Percentiles rank a stretch among this genome's conserved stretches.
phyloP scores from a whole-genome alignment of 2,329 filamentous ascomycete genomes.

The Epichloe bromicola region DNA sequence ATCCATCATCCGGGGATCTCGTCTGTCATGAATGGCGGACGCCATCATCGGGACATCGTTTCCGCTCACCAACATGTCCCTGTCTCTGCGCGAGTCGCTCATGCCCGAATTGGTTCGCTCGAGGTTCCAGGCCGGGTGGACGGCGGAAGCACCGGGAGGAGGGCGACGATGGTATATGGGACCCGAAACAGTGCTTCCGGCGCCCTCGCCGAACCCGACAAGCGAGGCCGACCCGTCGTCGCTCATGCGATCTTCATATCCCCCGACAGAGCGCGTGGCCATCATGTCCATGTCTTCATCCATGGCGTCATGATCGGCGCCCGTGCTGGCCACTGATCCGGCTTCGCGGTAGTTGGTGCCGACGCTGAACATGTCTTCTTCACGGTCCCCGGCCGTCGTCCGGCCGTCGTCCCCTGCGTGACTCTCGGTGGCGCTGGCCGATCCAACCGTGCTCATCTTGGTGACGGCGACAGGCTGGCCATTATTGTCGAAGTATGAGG shows the following conservation, averaged over 20 bases:
- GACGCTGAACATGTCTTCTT: conserved; percentile 61
- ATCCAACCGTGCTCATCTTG: conserved; percentile 83
- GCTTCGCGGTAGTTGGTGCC: conserved; percentile 47
- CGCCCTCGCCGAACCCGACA: conserved; percentile 87
- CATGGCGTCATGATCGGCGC: conserved; percentile 31
- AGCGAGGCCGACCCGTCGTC: conserved; percentile 74
- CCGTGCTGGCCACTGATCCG: conserved; percentile 44
- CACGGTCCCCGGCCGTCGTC: conserved; percentile 40
- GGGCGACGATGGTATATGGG: conserved; percentile 51
- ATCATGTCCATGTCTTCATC: conserved; percentile 38
- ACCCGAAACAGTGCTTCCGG: conserved; percentile 71
- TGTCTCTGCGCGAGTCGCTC: conserved; percentile 30
- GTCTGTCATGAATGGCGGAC: conserved; percentile 35
- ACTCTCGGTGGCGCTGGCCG: conserved; percentile 76
- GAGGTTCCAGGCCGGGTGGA: conserved; percentile 27
- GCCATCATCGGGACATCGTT: conserved; percentile 32
- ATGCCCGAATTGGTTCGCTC: conserved; percentile 40
- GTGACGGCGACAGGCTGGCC: conserved; percentile 54
- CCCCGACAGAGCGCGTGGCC: conserved; percentile 35
- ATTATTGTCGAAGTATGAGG: conserved; percentile 71
- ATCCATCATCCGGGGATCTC: conserved; percentile 54
- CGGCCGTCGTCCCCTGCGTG: conserved; percentile 41
- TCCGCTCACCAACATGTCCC: conserved; percentile 19
- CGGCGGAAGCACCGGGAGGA: conserved; percentile 26
- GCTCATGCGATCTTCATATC: conserved; percentile 61